Evolutionary conservation across 768 basidiomycete species (phyloP), one percentile per base, ranked within the genome.

Genomic region (Dioszegia hungarica): DNA sequence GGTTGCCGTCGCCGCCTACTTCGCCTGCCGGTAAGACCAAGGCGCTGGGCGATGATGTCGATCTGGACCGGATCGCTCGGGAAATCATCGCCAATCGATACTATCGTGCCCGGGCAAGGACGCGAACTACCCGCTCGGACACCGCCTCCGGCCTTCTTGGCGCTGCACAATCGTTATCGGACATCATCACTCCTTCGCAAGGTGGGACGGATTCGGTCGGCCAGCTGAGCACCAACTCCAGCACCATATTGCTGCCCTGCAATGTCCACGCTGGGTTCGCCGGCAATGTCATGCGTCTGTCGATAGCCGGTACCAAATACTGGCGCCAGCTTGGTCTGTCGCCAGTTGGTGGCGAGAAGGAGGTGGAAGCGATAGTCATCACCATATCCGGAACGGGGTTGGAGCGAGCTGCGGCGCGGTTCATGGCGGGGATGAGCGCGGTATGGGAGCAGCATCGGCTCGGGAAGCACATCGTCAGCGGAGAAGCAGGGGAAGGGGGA

Each of bases 241-340:
- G n/a, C n/a, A n/a, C n/a, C n/a, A n/a, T n/a, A n/a, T n/a, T n/a
- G n/a, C n/a, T n/a, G n/a, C 54, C 61, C 4, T 61, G 54, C 17
- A 60, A 53, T 11, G 50, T 72, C 25, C 59, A 67, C 52, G 54
- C 61, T 9, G 70, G 64, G 10, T 72, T 61, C 41, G 47, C 53
- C 17, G 57, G 63, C 37, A 51, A 61, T 24, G 48, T 68, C 28
- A 63, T 59, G 34, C 48, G 56, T 10, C 25, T 67, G 8, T 48
- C 57, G 3, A 64, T 65, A 9, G 60, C 70, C 12, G 47, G 59
- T 0, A 33, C 67, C 12, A 52, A 59, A 15, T 72, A 66, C 34
- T 72, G 70, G 70, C 29, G 43, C 6, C 65, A 72, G 51, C 38
- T 68, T 3, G 67, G 67, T 10, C 48, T 72, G 5, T 53, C 66